phyloP scores from a whole-genome alignment of 108 stramenopile species.

The Cylindrotheca closterium region DNA sequence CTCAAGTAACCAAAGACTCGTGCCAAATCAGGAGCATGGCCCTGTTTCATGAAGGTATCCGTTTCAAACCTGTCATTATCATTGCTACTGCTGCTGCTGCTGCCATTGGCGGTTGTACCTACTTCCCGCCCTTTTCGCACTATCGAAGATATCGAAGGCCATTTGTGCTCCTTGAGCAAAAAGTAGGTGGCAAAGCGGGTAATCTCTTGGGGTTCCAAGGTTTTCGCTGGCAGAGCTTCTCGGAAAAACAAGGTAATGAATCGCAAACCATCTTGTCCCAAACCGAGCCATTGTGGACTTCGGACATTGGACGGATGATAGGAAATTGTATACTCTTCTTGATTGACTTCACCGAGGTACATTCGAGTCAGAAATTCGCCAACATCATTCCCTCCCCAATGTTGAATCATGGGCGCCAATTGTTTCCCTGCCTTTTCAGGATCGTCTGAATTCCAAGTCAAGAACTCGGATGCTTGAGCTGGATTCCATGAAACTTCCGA shows the following conservation, averaged over 20 bases:
- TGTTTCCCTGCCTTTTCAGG: slow-evolving; percentile 19
- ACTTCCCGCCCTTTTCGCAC: slow-evolving; percentile 20
- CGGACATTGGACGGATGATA: background rate
- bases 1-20: slow-evolving; percentile 6
- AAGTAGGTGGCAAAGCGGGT: slow-evolving; percentile 6
- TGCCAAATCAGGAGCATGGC: slow-evolving; percentile 15
- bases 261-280: slow-evolving; percentile 25
- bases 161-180: slow-evolving; percentile 6
- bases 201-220: slow-evolving; percentile 13
- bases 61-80: slow-evolving; percentile 12
- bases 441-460: slow-evolving; percentile 13
- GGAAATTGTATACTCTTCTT: background rate
- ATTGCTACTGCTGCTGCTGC: background rate
- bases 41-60: slow-evolving; percentile 19
- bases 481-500: slow-evolving; percentile 23
- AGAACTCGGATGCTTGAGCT: slow-evolving; percentile 29
- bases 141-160: slow-evolving; percentile 14
- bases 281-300: slow-evolving; percentile 14
- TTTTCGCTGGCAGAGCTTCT: slow-evolving; percentile 13
- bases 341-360: slow-evolving; percentile 18
- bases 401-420: slow-evolving; percentile 14
- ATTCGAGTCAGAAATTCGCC: slow-evolving; percentile 32
- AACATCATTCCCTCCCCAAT: slow-evolving; percentile 25
- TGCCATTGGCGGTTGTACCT: background rate
- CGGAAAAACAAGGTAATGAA: slow-evolving; percentile 9